phyloP scores from a whole-genome alignment of 139 green algal species.

The Coelastrella sp. region DNA sequence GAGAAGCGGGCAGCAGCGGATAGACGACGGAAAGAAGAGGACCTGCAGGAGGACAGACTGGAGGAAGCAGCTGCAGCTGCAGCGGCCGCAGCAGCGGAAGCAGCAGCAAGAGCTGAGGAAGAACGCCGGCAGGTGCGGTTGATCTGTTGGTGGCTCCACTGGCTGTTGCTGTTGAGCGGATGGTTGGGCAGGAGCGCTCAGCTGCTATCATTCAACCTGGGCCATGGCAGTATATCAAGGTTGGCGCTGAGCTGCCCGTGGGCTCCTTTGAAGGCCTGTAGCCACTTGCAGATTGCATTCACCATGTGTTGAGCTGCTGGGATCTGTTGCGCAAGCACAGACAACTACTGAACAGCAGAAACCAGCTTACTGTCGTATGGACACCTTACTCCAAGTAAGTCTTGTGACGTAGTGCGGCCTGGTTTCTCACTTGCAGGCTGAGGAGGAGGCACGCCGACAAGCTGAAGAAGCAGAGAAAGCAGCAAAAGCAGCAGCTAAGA shows the following conservation, averaged over 20 bases:
- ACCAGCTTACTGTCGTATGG: neutral
- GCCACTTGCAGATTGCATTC: too few species aligned
- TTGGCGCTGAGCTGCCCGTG: too few species aligned
- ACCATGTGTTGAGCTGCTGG: too few species aligned
- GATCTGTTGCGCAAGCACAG: too few species aligned
- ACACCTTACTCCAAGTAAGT: neutral
- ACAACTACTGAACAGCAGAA: too few species aligned
- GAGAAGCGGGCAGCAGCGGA: slow-evolving; percentile 49
- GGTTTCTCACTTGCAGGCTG: slow-evolving; percentile 44
- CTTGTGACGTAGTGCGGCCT: too few species aligned
- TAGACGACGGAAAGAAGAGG: slow-evolving; percentile 55
- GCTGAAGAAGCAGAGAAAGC: slow-evolving; percentile 58
- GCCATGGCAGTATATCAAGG: too few species aligned
- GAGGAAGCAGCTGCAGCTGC: slow-evolving; percentile 35
- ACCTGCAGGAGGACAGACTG: slow-evolving; percentile 59
- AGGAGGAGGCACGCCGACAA: slow-evolving; percentile 50
- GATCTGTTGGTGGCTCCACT: neutral
- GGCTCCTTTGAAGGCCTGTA: too few species aligned
- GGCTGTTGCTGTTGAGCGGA: too few species aligned
- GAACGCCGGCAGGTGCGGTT: slow-evolving; percentile 44
- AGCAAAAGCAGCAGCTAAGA: slow-evolving; percentile 48
- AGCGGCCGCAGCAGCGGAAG: slow-evolving; percentile 50
- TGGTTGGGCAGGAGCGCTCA: too few species aligned
- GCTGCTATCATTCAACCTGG: too few species aligned
- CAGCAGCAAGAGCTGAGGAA: slow-evolving; percentile 53